Percentiles rank a stretch among this genome's conserved stretches.
Conservation (phyloP, 805 yeast genomes). For the Phaffomyces antillensis region DNA sequence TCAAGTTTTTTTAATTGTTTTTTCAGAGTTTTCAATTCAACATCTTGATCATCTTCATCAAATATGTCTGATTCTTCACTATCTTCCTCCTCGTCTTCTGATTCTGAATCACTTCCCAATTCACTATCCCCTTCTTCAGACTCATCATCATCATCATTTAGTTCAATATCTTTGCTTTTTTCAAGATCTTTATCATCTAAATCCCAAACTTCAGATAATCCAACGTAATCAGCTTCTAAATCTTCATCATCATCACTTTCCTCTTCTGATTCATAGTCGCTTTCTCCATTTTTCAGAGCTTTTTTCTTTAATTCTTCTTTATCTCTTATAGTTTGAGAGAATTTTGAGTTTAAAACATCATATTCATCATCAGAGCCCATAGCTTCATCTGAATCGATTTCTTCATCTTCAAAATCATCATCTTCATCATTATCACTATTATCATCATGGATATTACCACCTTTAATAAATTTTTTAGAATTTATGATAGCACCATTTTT, state of each 20-base stretch:
- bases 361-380: slow-evolving; percentile 74
- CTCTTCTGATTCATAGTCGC: slow-evolving; percentile 22
- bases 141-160: slow-evolving; percentile 20
- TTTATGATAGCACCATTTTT: slow-evolving; percentile 33
- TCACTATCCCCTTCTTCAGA: slow-evolving; percentile 22
- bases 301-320: slow-evolving; percentile 26
- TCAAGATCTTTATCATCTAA: slow-evolving; percentile 49
- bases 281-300: slow-evolving; percentile 17
- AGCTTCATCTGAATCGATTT: slow-evolving; percentile 83
- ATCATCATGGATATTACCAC: slow-evolving; percentile 10
- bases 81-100: slow-evolving; percentile 39
- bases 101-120: slow-evolving; percentile 33
- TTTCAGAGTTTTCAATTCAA: slow-evolving; percentile 46
- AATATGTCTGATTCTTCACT: slow-evolving; percentile 33
- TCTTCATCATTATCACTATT: slow-evolving; percentile 25
- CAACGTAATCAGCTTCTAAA: slow-evolving; percentile 56
- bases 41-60: slow-evolving; percentile 33
- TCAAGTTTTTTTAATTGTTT: slow-evolving; percentile 25
- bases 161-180: slow-evolving; percentile 17
- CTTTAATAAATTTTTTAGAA: slow-evolving; percentile 21
- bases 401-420: slow-evolving; percentile 49
- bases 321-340: slow-evolving; percentile 65
- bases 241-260: slow-evolving; percentile 69
- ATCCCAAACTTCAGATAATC: slow-evolving; percentile 88
- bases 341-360: slow-evolving; percentile 55